Evolutionary conservation across 257 asterid species (phyloP), one percentile per base, ranked within the genome.

Genomic region (Nicotiana undulata): DNA sequence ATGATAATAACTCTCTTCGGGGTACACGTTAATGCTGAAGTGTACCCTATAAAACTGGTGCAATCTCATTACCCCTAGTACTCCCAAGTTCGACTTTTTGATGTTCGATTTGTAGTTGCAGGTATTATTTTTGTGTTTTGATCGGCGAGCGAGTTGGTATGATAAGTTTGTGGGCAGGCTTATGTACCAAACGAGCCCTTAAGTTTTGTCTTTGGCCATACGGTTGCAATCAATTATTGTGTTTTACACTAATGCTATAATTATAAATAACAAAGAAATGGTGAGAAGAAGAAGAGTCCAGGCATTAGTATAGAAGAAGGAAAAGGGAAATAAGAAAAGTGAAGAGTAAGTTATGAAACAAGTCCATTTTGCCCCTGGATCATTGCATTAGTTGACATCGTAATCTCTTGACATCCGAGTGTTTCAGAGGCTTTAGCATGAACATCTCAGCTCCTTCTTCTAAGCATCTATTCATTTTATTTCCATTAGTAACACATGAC

Each of bases 371-470:
- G 29, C 6, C 29, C 16, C 31, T n/a, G 64, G 9, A n/a, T n/a
- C 84, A 85, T 26, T 83, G 88, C 87, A 83, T 80, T 85, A 91
- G 61, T 26, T 90, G 89, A 31, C 90, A 80, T 75, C 83, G 84
- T 79, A 91, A 81, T 81, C 88, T 85, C 87, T 88, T 88, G 53
- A 91, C 91, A 51, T 91, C 96, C 0, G 96, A 81, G 66, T 85
- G 82, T 66, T 89, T 91, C 51, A 91, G 94, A 76, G 94, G 96
- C 87, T 91, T 91, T 64, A 90, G 58, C 91, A 91, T 87, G 89
- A 91, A 91, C 94, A 88, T 88, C 60, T 91, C 86, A 4, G 96
- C 96, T 80, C 96, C 96, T 86, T 85, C 91, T 84, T 90, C 89
- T 67, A 90, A 55, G 83, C 95, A 91, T 83, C 95, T 91, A 61